Base-by-base conservation (phyloP, 2,329 filamentous ascomycete genomes). In the Eutypa lata region DNA sequence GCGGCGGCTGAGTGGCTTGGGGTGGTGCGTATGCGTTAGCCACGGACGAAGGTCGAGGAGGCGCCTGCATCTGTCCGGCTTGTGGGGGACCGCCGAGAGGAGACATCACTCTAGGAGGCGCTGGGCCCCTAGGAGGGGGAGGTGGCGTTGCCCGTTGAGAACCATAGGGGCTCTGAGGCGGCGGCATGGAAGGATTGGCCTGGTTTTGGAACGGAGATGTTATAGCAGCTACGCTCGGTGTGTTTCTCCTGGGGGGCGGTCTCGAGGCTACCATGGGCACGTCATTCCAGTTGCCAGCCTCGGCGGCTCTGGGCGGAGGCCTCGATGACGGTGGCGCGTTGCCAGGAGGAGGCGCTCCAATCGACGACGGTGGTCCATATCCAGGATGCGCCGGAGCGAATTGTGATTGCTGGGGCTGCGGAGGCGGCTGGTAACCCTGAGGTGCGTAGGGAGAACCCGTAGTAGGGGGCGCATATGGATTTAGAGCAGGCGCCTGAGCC, bases 261-360 rank as follows among this genome's bases (percentile, higher is more conserved):
- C 81, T 76, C 75, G 93, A 90, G 45, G 83, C 80, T 45, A 97
- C 89, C 64, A 96, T 82, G 1, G 94, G 94, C 49, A 95, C 88
- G 70, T 99, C 94, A 62, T 99, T 99, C 94, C 94, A 99, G 62
- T 89, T 88, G 26, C 87, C 83, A 57, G 87, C 86, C 58, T 88
- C 87, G 65, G 86, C 87, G 53, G 83, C 77, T 65, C 84, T 85
- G 10, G 89, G 83, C 18, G 90, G 86, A 40, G 84, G 78, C 22
- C 80, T 79, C 13, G 82, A 79, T 16, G 89, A 87, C n/a, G 86
- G 81, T 35, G 84, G 86, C 24, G 82, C 79, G 55, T 83, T 84
- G 57, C 88, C 83, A 49, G 86, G 85, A 40, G 84, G 85, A 28
- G 81, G n/a, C n/a, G n/a, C 78, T n/a, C 60, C 68, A 50, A 73